Base-by-base conservation (phyloP, 768 basidiomycete genomes). In the Podaxis sp. region DNA sequence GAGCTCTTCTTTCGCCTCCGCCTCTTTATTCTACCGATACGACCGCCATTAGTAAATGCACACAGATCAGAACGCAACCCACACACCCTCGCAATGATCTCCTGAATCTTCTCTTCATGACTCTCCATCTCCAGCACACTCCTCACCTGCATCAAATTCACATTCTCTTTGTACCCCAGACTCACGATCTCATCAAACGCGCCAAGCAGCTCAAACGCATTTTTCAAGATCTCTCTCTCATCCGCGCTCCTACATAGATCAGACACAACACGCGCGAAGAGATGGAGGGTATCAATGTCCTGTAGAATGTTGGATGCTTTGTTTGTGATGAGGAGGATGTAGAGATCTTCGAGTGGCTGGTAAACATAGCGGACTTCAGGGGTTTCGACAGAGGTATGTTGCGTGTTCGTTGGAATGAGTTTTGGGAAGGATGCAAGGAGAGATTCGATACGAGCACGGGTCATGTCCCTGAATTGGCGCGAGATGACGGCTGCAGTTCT, bases 301-400 rank as follows among this genome's bases (percentile, higher is more conserved):
- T 97, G 97, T 41, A 99, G 80, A 70, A 99, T 99, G 71, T 99
- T 99, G n/a, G 93, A 95, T 7, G 94, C 93, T 75, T 97, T 98
- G 79, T 98, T 99, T 59, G 96, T 99, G 77, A 99, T 96, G 66
- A 99, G 84, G 67, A 99, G 83, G 64, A 99, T 96, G 77, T 98
- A 99, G 26, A 99, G 87, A 73, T 98, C 95, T 75, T 97, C 95
- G 51, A 98, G 84, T 0, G 95, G 95, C 71, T 97, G 95, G 75
- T 96, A 98, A 65, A 98, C 95, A 72, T 95, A 98, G 68, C 95
- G 91, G 56, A 96, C 95, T 75, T 99, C 95, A 41, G 91, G 76
- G 0, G 94, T 97, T 81, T 93, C 96, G 69, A 96, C 91, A n/a
- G 94, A 93, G 3, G 96, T 97, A 73, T 98, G 95, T 75, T 97